Conservation (phyloP, 1,139 yeast genomes). For the Candida buenavistaensis region DNA sequence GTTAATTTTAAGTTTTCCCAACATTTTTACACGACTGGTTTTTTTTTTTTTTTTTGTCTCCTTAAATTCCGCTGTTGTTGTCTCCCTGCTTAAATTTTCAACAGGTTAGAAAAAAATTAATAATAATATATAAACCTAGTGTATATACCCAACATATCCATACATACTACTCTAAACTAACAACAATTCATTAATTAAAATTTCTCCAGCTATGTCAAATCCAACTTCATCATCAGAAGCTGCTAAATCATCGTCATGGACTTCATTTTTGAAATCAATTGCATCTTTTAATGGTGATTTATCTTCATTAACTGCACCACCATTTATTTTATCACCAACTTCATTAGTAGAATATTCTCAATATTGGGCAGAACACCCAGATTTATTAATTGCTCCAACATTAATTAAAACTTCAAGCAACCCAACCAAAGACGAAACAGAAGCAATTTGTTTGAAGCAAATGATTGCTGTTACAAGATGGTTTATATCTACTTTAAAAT, state of each 20-base stretch:
- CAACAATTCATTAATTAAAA: no score
- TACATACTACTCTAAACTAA: no score
- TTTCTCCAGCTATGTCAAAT: constrained; percentile 3
- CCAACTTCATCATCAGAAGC: constrained; percentile 5
- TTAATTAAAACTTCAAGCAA: constrained; percentile 37
- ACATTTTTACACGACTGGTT: no score
- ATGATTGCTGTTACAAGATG: constrained; percentile 82
- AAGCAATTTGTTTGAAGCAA: constrained; percentile 56
- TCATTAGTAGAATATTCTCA: constrained; percentile 89
- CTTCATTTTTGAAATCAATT: constrained; percentile 84
- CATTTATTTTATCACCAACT: constrained; percentile 91
- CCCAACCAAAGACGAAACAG: constrained; percentile 41
- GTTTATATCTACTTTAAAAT: constrained; percentile 88
- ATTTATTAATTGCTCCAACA: constrained; percentile 72
- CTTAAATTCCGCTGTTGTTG: no score
- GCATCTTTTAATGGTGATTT: constrained; percentile 94
- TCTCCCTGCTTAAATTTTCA: no score
- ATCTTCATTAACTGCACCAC: constrained; percentile 94
- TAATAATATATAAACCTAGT: no score
- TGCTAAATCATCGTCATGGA: constrained; percentile 60
- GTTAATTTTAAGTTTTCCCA: no score
- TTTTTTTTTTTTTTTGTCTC: no score
- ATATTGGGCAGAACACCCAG: constrained; percentile 92
- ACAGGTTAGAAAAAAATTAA: no score
- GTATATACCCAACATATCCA: no score